Evolutionary conservation across 2,329 filamentous ascomycete species (phyloP).

Genomic region (Colletotrichum kahawae): DNA sequence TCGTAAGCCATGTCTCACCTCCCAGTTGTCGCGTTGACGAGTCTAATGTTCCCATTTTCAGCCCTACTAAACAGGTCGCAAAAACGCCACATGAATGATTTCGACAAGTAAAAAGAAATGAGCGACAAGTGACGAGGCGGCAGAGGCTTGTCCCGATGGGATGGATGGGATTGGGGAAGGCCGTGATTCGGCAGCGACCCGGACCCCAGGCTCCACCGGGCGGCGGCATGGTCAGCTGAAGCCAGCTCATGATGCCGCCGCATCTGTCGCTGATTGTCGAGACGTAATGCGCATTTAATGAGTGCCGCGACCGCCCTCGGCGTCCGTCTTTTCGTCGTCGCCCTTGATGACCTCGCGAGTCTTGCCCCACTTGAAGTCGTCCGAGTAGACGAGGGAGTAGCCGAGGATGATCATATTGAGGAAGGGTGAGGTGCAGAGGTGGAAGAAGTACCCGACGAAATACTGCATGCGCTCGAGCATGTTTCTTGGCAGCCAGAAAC

Average conservation of each 20-base stretch:
- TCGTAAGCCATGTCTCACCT: not conserved
- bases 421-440: conserved; percentile 42
- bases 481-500: conserved; percentile 45
- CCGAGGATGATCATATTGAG: conserved; percentile 47
- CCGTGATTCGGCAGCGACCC: not conserved
- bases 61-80: not conserved
- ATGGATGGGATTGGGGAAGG: not conserved
- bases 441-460: conserved; percentile 42
- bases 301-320: conserved; percentile 24
- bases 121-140: not conserved
- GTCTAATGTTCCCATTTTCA: conserved; percentile 13
- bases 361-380: conserved; percentile 53
- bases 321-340: conserved; percentile 26
- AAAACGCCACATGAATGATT: conserved; percentile 18
- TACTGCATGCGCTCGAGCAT: conserved; percentile 42
- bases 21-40: conserved; percentile 5
- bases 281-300: conserved; percentile 6
- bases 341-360: conserved; percentile 41
- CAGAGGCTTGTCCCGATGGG: not conserved
- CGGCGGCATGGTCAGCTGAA: not conserved
- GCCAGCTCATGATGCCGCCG: not conserved
- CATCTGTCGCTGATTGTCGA: conserved; percentile 20
- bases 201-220: not conserved
- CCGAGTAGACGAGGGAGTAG: conserved; percentile 46
- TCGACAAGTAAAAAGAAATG: not conserved